Base-by-base conservation (phyloP, 345 rosid genomes). In the Dipteronia dyeriana region DNA sequence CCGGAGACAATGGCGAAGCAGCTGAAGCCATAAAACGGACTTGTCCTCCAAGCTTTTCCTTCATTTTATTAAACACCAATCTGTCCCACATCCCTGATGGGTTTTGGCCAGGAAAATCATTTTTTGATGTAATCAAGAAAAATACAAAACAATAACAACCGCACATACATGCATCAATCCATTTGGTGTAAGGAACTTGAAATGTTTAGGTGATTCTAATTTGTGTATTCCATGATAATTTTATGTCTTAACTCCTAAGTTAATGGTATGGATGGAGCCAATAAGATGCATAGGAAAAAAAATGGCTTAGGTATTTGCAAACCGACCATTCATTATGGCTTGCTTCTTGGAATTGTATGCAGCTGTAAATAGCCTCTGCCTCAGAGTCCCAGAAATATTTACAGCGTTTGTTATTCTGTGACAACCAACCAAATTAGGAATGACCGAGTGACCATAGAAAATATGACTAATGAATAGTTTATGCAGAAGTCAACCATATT, bases 1-100 rank as follows among this genome's bases (percentile, higher is more conserved):
- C 96, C 26, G 98, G 88, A 62, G 98, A 91, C 86, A 95, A 73
- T 7, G 98, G 98, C 51, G 98, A 93, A 86, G 98, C 98, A 79
- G 96, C 98, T 49, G 98, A 95, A 6, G 74, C 90, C 87, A 95
- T 76, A 71, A 84, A 78, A 45, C 93, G 94, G 38, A 95, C 90
- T 75, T 88, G 85, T 68, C 98, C 98, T 71, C 98, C 98, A 69
- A 95, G 95, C 82, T 85, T 93, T 60, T 85, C 96, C 80, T 76
- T 90, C 70, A 93, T 90, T 81, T 92, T 91, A 79, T 91, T 88
- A 80, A 95, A 95, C 13, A 95, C 96, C 82, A 95, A 85, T 79
- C 77, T 88, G 78, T 93, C 98, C 98, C 97, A 95, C 72, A 95
- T 77, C 43, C 88, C 87, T 54, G 98, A 95, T 4, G 97, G 86